Evolutionary conservation across 2,329 filamentous ascomycete species (phyloP).

Genomic region (Talaromyces sp.): DNA sequence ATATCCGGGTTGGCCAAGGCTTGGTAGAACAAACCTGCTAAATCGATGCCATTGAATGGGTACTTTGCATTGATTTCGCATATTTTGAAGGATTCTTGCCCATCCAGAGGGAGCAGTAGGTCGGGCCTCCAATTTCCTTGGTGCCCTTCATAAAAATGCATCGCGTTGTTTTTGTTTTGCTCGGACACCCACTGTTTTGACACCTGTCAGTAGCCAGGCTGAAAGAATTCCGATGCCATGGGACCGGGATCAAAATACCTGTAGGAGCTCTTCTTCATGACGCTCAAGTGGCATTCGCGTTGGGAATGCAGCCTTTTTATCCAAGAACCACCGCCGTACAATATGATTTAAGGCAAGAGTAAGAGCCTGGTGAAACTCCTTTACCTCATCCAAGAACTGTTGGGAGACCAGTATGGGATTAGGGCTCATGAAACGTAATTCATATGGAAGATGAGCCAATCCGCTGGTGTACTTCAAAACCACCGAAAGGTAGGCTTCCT

Average conservation of each 20-base stretch:
- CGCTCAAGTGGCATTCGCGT: constrained; percentile 21
- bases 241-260: not conserved
- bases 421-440: not conserved
- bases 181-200: not conserved
- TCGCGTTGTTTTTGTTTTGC: not conserved
- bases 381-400: not conserved
- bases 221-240: no score
- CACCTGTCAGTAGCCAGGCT: no score
- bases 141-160: not conserved
- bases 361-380: constrained; percentile 17
- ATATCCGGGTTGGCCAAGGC: not conserved
- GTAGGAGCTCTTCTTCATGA: constrained; percentile 19
- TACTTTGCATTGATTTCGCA: constrained; percentile 24
- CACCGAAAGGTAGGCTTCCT: not conserved
- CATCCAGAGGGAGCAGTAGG: constrained; percentile 13
- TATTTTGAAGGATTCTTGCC: constrained; percentile 9
- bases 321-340: constrained; percentile 23
- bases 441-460: not conserved
- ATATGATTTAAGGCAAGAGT: constrained; percentile 21
- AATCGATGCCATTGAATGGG: constrained; percentile 17
- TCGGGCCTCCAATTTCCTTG: constrained; percentile 23
- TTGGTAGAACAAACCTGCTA: not conserved
- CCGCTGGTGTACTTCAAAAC: not conserved
- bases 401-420: constrained; percentile 1
- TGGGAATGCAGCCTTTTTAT: constrained; percentile 17